Evolutionary conservation across 768 basidiomycete species (phyloP).

Genomic region (Terana coerulea): DNA sequence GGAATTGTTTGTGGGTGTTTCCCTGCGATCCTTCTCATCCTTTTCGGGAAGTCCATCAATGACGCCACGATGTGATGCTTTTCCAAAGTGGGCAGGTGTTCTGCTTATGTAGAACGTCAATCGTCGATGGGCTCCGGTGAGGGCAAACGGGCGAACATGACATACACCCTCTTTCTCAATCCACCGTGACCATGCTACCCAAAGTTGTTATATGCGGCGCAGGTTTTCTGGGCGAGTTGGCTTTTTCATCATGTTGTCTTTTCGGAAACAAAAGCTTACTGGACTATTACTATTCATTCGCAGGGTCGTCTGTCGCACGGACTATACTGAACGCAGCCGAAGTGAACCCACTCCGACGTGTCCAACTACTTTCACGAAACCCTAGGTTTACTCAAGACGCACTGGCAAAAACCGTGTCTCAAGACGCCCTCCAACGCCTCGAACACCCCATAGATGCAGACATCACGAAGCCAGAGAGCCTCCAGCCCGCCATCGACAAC

Average conservation of each 20-base stretch:
- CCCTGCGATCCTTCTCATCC: no score
- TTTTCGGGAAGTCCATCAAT: background rate
- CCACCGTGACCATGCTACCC: slow-evolving; percentile 14
- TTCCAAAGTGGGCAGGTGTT: background rate
- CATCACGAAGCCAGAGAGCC: slow-evolving; percentile 47
- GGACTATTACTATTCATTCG: background rate
- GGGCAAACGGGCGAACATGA: background rate
- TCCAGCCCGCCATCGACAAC: slow-evolving; percentile 46
- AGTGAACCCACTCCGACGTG: slow-evolving; percentile 32
- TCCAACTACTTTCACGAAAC: slow-evolving; percentile 59
- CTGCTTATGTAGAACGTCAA: background rate
- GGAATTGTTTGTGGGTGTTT: background rate
- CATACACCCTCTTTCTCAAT: background rate
- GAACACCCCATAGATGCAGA: slow-evolving; percentile 46
- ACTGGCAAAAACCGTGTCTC: slow-evolving; percentile 25
- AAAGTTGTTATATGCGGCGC: slow-evolving; percentile 53
- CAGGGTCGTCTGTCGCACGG: slow-evolving; percentile 60
- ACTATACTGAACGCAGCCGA: slow-evolving; percentile 36
- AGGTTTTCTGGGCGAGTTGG: slow-evolving; percentile 25
- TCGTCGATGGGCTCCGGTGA: background rate
- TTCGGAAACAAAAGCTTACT: no score
- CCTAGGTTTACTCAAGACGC: slow-evolving; percentile 40
- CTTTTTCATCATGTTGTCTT: background rate
- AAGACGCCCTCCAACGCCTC: slow-evolving; percentile 32
- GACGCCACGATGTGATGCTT: slow-evolving; percentile 3